A percentile compares a stretch with the other conserved stretches of the same genome.
Conservation (phyloP, 768 basidiomycete species). For the Vishniacozyma victoriae region DNA sequence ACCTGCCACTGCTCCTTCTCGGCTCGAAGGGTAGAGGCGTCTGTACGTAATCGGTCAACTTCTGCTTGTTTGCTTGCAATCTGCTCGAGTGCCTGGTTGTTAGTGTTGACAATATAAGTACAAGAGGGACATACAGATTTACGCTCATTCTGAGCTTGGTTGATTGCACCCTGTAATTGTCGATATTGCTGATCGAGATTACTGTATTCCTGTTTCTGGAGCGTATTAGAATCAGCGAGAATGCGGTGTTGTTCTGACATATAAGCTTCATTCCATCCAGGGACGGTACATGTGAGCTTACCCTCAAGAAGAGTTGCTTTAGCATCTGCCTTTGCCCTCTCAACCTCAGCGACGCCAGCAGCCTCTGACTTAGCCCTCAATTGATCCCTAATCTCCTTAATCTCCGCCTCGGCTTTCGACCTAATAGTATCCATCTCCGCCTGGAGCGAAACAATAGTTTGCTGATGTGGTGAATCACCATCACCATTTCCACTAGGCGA, state of each 20-base stretch:
- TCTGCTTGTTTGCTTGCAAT: constrained; percentile 57
- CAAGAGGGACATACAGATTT: constrained; percentile 16
- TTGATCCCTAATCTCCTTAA: constrained; percentile 67
- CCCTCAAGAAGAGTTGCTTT: constrained; percentile 73
- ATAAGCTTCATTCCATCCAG: background rate
- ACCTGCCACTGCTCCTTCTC: constrained; percentile 95
- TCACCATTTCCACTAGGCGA: background rate
- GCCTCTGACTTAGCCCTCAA: constrained; percentile 62
- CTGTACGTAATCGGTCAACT: constrained; percentile 73
- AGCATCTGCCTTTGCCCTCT: constrained; percentile 76
- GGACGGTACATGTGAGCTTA: constrained; percentile 41
- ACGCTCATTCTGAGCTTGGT: constrained; percentile 25
- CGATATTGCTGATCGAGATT: constrained; percentile 26
- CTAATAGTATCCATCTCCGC: constrained; percentile 73
- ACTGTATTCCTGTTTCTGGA: constrained; percentile 35
- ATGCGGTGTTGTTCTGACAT: constrained; percentile 32
- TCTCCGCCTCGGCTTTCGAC: constrained; percentile 73
- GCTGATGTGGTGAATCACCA: constrained; percentile 16
- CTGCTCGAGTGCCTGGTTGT: constrained; percentile 60
- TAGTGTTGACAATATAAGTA: background rate
- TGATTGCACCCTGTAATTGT: constrained; percentile 25
- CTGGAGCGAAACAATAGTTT: constrained; percentile 61
- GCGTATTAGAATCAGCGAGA: constrained; percentile 21
- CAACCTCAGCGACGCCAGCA: constrained; percentile 58
- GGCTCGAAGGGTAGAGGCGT: constrained; percentile 77